phyloP scores from a whole-genome alignment of 306 rosid genomes.

The Neltuma alba region DNA sequence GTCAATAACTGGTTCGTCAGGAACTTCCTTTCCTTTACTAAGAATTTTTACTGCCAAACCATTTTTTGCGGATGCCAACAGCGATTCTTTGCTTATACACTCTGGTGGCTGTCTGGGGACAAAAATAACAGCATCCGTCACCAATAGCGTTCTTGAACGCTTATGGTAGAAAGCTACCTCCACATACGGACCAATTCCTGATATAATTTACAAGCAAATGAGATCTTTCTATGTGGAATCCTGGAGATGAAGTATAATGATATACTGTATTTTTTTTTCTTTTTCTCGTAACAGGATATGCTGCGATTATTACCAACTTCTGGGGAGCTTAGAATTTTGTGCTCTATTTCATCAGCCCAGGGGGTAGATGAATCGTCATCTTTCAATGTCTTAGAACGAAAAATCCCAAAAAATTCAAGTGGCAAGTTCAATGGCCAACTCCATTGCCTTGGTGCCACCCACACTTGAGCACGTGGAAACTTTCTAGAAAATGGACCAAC shows the following conservation, averaged over 20 bases:
- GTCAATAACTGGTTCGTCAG: slow-evolving; percentile 81
- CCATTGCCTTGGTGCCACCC: slow-evolving; percentile 99
- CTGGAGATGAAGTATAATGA: background rate
- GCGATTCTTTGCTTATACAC: slow-evolving; percentile 84
- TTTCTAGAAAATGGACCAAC: slow-evolving; percentile 95
- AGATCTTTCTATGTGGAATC: slow-evolving; percentile 27
- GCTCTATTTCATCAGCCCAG: slow-evolving; percentile 88
- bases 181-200: slow-evolving; percentile 96
- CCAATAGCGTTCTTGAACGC: slow-evolving; percentile 77
- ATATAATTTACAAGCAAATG: slow-evolving; percentile 43
- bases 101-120: slow-evolving; percentile 92
- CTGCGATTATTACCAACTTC: slow-evolving; percentile 81
- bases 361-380: slow-evolving; percentile 73
- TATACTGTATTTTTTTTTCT: background rate
- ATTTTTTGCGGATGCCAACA: slow-evolving; percentile 88
- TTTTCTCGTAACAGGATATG: background rate
- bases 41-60: slow-evolving; percentile 93
- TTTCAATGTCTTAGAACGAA: slow-evolving; percentile 76
- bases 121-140: slow-evolving; percentile 93
- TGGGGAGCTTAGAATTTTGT: slow-evolving; percentile 89
- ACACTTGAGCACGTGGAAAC: slow-evolving; percentile 82
- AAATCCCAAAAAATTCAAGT: slow-evolving; percentile 83
- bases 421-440: slow-evolving; percentile 99
- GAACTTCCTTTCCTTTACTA: slow-evolving; percentile 86
- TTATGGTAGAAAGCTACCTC: slow-evolving; percentile 97